Conservation (phyloP, 78 protist genomes). For the Dictyostelium firmibasis region DNA sequence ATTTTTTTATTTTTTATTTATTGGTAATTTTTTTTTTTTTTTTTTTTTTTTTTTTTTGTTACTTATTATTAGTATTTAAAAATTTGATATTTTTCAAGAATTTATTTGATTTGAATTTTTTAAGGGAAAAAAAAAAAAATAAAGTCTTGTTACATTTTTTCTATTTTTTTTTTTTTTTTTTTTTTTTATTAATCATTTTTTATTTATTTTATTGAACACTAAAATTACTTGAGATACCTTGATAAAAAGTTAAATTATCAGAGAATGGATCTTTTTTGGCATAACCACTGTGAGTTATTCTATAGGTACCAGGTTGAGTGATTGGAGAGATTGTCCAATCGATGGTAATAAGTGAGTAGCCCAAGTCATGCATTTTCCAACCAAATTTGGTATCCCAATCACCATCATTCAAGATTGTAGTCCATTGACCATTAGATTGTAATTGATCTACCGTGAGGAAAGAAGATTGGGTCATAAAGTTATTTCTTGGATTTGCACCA, state of each 20-base stretch:
- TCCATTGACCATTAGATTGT: conserved; percentile 9
- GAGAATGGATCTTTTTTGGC: conserved; percentile 36
- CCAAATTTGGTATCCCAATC: conserved; percentile 76
- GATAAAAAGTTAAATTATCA: conserved; percentile 4
- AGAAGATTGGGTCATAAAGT: conserved; percentile 56
- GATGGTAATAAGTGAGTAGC: conserved; percentile 42
- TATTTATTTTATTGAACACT: conserved; percentile 6
- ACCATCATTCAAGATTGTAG: conserved; percentile 61
- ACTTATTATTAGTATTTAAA: too few relatives aligned
- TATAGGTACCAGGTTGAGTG: conserved; percentile 74
- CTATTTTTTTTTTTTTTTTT: too few relatives aligned
- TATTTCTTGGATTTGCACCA: conserved; percentile 83
- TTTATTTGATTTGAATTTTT: too few relatives aligned
- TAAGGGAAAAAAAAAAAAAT: too few relatives aligned
- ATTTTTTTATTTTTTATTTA: too few relatives aligned
- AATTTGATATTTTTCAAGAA: too few relatives aligned
- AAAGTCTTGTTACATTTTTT: too few relatives aligned
- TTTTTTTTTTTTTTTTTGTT: too few relatives aligned
- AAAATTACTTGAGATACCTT: conserved; percentile 67
- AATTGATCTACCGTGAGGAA: conserved; percentile 69
- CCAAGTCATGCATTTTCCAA: conserved; percentile 60
- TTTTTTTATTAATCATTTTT: too few relatives aligned
- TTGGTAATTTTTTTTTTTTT: too few relatives aligned
- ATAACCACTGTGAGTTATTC: conserved; percentile 76
- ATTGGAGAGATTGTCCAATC: conserved; percentile 74